These are phyloP conservation scores for Metroxylon sagu DNA, from an alignment of 176 grass and related monocot genomes.

Conservation along the genomic window DNA sequence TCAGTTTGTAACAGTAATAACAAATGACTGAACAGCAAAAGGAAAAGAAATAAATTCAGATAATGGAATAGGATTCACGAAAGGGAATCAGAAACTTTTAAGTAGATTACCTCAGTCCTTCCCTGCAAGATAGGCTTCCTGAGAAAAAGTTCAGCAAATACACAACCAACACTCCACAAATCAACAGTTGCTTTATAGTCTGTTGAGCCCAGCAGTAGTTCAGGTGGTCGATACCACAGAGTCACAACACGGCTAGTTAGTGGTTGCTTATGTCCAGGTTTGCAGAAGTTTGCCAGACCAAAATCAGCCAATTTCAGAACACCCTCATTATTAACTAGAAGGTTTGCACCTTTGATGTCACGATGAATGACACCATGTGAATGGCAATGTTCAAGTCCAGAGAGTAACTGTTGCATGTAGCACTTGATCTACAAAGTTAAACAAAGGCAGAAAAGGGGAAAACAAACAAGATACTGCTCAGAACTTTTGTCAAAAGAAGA, in stretches of 20 bases:
- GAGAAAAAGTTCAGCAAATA: constrained; percentile 83
- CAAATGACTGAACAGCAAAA: too few species aligned
- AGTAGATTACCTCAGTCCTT: constrained; percentile 77
- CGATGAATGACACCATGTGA: constrained; percentile 65
- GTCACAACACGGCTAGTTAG: constrained; percentile 96
- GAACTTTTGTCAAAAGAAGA: background rate
- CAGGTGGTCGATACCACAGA: constrained; percentile 94
- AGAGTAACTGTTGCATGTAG: constrained; percentile 86
- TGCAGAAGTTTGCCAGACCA: constrained; percentile 80
- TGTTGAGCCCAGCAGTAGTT: constrained; percentile 86
- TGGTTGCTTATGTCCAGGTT: constrained; percentile 44
- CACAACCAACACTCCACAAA: constrained; percentile 93
- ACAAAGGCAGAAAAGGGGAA: background rate
- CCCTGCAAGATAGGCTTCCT: constrained; percentile 80
- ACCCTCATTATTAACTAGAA: constrained; percentile 85
- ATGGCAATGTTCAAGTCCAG: constrained; percentile 82
- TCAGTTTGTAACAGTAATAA: too few species aligned
- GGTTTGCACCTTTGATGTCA: constrained; percentile 95
- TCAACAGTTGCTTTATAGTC: constrained; percentile 87
- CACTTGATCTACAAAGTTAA: constrained; percentile 65
- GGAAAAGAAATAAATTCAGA: background rate
- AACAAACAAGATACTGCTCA: constrained; percentile 7
- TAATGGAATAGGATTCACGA: background rate
- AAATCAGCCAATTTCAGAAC: constrained; percentile 97
- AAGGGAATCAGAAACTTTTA: constrained; percentile 6